Percentiles rank a stretch among this genome's conserved stretches.
Conservation (phyloP, 2,329 filamentous ascomycete species). For the Waltergamsia citrina region DNA sequence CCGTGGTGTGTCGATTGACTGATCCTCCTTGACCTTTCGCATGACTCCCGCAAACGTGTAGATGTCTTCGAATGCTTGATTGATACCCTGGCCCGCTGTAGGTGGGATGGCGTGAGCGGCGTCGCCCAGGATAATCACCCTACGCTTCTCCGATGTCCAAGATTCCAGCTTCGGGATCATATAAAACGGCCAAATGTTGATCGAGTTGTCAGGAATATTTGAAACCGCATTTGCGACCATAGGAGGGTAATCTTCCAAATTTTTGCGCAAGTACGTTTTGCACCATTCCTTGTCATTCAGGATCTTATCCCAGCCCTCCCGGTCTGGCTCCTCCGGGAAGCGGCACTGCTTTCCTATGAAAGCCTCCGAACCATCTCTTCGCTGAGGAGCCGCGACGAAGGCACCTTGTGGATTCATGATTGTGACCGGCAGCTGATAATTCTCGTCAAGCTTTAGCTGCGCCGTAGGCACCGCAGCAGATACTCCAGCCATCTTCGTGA, state of each 20-base stretch:
- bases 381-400: slow-evolving; percentile 40
- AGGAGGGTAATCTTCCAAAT: slow-evolving; percentile 23
- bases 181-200: slow-evolving; percentile 41
- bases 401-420: slow-evolving; percentile 32
- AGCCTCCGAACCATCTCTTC: slow-evolving; percentile 35
- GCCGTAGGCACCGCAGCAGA: slow-evolving; percentile 21
- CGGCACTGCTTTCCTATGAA: slow-evolving; percentile 35
- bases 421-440: slow-evolving; percentile 30
- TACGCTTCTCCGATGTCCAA: slow-evolving; percentile 27
- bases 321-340: slow-evolving; percentile 22
- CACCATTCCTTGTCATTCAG: slow-evolving; percentile 25
- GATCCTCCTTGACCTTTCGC: slow-evolving; percentile 9
- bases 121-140: slow-evolving; percentile 36
- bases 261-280: slow-evolving; percentile 20
- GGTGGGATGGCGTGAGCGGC: slow-evolving; percentile 39
- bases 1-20: slow-evolving; percentile 8
- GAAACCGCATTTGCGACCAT: slow-evolving; percentile 23
- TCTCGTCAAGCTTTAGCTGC: slow-evolving; percentile 22
- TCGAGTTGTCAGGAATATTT: slow-evolving; percentile 15
- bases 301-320: slow-evolving; percentile 30
- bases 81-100: slow-evolving; percentile 33
- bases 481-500: slow-evolving; percentile 35
- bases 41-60: slow-evolving; percentile 31
- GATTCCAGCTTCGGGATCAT: slow-evolving; percentile 32
- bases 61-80: slow-evolving; percentile 40